phyloP scores from a whole-genome alignment of 1,284 basidiomycete genomes.

The Anthracocystis walkeri region DNA sequence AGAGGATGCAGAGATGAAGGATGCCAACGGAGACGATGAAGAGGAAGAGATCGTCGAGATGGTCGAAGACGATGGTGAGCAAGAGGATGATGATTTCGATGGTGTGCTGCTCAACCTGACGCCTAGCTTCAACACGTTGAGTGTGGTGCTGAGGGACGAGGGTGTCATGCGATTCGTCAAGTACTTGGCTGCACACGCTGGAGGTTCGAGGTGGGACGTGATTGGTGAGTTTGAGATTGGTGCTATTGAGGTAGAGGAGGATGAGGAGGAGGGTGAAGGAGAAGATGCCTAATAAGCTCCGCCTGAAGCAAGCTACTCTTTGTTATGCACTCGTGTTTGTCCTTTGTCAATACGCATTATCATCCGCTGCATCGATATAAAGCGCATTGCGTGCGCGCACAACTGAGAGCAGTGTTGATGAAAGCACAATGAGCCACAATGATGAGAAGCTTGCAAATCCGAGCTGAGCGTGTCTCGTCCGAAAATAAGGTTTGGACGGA shows the following conservation, averaged over 20 bases:
- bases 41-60: constrained; percentile 66
- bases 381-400: neutral
- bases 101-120: constrained; percentile 88
- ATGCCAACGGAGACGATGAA: constrained; percentile 69
- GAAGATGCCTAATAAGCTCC: constrained; percentile 1
- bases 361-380: neutral
- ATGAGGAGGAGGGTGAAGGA: constrained; percentile 33
- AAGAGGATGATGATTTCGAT: constrained; percentile 77
- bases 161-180: constrained; percentile 78
- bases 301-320: neutral
- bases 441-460: neutral
- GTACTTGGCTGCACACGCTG: constrained; percentile 63
- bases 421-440: neutral
- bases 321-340: neutral
- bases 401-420: neutral
- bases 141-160: constrained; percentile 90
- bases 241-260: constrained; percentile 61
- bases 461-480: constrained; percentile 22
- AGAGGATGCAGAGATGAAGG: constrained; percentile 46
- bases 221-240: constrained; percentile 65
- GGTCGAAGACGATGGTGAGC: constrained; percentile 69
- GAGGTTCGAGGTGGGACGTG: constrained; percentile 67
- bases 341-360: neutral
- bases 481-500: neutral
- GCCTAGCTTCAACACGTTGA: constrained; percentile 88